A percentile compares a stretch with the other conserved stretches of the same genome.
Evolutionary conservation across 306 rosid genomes (phyloP).

Genomic region (Prunus armeniaca): DNA sequence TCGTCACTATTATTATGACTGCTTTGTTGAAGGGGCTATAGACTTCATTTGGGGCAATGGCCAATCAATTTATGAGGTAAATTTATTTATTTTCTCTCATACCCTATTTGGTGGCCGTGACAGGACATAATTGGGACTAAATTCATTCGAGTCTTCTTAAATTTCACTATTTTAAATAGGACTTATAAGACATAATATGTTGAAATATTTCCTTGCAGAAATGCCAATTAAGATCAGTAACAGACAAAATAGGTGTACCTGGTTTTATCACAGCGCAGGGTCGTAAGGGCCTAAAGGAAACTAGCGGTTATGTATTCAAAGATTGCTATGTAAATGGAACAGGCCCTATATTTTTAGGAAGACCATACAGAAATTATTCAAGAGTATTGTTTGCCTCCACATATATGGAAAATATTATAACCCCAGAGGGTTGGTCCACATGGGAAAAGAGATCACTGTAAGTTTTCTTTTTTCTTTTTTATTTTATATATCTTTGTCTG

Average conservation of each 20-base stretch:
- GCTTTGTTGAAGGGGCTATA: constrained; percentile 17
- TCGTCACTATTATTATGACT: constrained; percentile 9
- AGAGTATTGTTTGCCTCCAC: constrained; percentile 13
- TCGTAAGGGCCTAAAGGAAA: background rate
- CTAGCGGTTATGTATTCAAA: constrained; percentile 14
- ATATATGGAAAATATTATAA: background rate
- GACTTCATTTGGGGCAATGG: constrained; percentile 23
- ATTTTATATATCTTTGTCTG: too few relatives aligned
- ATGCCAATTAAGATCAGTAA: background rate
- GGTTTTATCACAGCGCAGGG: constrained; percentile 17
- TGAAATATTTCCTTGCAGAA: background rate
- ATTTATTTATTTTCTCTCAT: too few relatives aligned
- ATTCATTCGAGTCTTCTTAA: too few relatives aligned
- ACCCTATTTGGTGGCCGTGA: too few relatives aligned
- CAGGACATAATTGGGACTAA: too few relatives aligned
- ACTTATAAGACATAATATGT: too few relatives aligned
- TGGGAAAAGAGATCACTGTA: background rate
- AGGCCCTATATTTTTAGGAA: background rate
- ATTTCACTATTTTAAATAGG: too few relatives aligned
- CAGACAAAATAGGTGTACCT: background rate
- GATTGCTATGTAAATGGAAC: background rate
- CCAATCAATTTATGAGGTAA: constrained; percentile 12
- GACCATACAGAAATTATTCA: constrained; percentile 1
- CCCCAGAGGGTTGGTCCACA: constrained; percentile 11
- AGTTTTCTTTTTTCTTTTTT: background rate